A percentile compares a stretch with the other conserved stretches of the same genome.
phyloP scores from a whole-genome alignment of 345 rosid genomes.

The Xanthoceras sorbifolium region DNA sequence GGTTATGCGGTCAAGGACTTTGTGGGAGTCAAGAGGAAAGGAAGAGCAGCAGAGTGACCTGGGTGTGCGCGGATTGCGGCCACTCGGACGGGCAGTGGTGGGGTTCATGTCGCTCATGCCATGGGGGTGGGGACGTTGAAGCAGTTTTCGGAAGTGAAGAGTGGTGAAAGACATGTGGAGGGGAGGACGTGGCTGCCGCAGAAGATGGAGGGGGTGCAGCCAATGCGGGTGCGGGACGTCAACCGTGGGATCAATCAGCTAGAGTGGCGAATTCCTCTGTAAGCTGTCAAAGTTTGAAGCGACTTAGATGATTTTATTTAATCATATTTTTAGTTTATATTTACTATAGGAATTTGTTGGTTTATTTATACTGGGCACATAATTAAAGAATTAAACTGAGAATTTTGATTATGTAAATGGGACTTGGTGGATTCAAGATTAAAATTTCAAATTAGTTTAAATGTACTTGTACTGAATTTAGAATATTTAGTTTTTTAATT shows the following conservation, averaged over 20 bases:
- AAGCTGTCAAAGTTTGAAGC: slow-evolving; percentile 25
- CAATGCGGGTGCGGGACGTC: slow-evolving; percentile 60
- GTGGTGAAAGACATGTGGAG: slow-evolving; percentile 21
- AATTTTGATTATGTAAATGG: too few species aligned
- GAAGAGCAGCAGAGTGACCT: slow-evolving; percentile 39
- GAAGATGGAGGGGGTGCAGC: slow-evolving; percentile 43
- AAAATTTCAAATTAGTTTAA: too few species aligned
- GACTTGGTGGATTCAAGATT: too few species aligned
- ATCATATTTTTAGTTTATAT: not conserved
- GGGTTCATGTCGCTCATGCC: slow-evolving; percentile 73
- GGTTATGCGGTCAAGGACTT: slow-evolving; percentile 28
- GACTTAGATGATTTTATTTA: not conserved
- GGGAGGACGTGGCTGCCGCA: slow-evolving; percentile 71
- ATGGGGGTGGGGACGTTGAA: slow-evolving; percentile 56
- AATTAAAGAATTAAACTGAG: too few species aligned
- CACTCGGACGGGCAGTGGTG: slow-evolving; percentile 83
- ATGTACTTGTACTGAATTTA: too few species aligned
- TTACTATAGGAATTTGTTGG: not conserved
- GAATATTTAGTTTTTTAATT: too few species aligned
- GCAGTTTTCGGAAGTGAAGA: slow-evolving; percentile 40
- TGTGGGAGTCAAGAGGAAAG: slow-evolving; percentile 47
- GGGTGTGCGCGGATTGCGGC: slow-evolving; percentile 87
- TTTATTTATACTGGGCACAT: not conserved
- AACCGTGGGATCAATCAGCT: slow-evolving; percentile 55
- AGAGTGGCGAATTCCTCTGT: slow-evolving; percentile 75